Base-by-base conservation (phyloP, 176 grass and related monocot genomes). In the Miscanthus lutarioriparius region DNA sequence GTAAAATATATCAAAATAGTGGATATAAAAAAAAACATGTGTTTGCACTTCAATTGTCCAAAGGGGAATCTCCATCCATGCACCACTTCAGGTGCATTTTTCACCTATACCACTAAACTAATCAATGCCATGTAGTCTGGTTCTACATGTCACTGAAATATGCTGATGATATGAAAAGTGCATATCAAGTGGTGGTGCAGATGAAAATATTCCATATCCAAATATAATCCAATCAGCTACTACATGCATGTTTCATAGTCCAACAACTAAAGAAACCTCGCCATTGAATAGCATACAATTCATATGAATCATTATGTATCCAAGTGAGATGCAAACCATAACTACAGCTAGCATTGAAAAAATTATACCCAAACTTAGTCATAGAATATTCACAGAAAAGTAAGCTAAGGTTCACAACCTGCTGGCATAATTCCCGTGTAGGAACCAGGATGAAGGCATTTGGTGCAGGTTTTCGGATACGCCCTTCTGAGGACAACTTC, bases 351-450 rank as follows among this genome's bases (percentile, higher is more conserved):
- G 36, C 43, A 37, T 38, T 37, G 17, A 74, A 74, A 83, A 5
- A 25, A 64, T 64, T 20, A 74, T 20, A 74, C 22, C 9, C 6
- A 39, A 39, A 73, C 15, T 22, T 38, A 64, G 3, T 38, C 76
- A 61, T 6, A 49, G 14, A 76, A 70, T n/a, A 4, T 79, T 53
- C 16, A 61, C 49, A 20, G 2, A 28, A 64, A 80, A 47, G 2
- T 32, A 65, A 64, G 74, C 23, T 67, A 69, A 62, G 8, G 71
- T 25, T 35, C 15, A 26, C 17, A 77, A 97, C 95, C 90, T 95
- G 95, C 63, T 95, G 91, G 75, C 92, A 98, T 59, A 98, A 79
- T 67, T 97, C 95, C 6, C 91, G 81, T 73, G 95, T 97, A 16
- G 92, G 95, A 47, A 97, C 95, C 10, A 97, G 85, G 66, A 97